phyloP scores from a whole-genome alignment of 352 stramenopile species.

The Hyphochytrium catenoides region DNA sequence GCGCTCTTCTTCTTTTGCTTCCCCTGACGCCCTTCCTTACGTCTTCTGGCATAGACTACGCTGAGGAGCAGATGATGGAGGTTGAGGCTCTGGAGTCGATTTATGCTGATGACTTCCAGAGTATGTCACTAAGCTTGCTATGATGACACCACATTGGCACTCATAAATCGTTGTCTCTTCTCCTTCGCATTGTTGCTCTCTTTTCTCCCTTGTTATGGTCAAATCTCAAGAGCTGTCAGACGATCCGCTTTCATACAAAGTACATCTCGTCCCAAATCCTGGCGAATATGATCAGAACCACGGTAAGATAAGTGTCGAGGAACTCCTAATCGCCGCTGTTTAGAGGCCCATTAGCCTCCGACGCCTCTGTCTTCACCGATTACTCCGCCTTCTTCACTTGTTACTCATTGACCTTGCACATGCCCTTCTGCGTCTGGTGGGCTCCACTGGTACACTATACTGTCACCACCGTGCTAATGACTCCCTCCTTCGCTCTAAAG shows the following conservation, averaged over 20 bases:
- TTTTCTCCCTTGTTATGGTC: conserved; percentile 1
- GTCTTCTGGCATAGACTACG: conserved; percentile 36
- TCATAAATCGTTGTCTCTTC: not conserved
- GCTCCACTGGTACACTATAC: not conserved
- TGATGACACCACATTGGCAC: conserved; percentile 1
- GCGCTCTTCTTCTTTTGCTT: too few species aligned
- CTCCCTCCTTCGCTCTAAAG: conserved; percentile 9
- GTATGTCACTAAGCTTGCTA: conserved; percentile 13
- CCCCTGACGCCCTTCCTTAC: too few species aligned
- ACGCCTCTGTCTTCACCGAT: too few species aligned
- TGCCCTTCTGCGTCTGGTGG: conserved; percentile 1
- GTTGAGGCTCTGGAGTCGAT: conserved; percentile 63
- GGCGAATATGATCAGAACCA: conserved; percentile 56
- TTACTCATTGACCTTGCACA: too few species aligned
- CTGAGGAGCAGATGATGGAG: conserved; percentile 62
- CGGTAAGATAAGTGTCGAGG: conserved; percentile 17
- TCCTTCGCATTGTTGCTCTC: not conserved
- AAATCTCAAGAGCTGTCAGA: conserved; percentile 30
- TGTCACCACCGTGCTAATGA: not conserved
- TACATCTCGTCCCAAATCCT: conserved; percentile 55
- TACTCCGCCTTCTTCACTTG: too few species aligned
- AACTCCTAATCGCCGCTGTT: too few species aligned
- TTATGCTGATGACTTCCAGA: conserved; percentile 66
- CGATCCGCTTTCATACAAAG: conserved; percentile 32
- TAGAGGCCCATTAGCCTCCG: too few species aligned